phyloP scores from a whole-genome alignment of 768 basidiomycete genomes.

The Solioccasus polychromus region DNA sequence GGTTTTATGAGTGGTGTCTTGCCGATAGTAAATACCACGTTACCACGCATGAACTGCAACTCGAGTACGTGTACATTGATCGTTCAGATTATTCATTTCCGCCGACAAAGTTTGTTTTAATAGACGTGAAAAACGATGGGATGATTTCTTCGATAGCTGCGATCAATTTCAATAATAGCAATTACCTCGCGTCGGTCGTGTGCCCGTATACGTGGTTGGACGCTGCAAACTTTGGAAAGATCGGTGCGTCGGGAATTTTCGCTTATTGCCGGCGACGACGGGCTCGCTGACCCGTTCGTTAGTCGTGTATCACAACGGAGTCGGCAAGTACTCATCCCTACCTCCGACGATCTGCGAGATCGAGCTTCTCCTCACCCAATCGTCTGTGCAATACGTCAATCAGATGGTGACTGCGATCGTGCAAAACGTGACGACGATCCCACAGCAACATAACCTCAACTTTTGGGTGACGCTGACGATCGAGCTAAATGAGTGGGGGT shows the following conservation, averaged over 20 bases:
- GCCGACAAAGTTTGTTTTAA: no score
- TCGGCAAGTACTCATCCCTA: constrained; percentile 1
- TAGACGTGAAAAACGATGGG: not conserved
- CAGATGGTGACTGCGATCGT: no score
- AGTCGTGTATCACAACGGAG: constrained; percentile 2
- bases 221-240: not conserved
- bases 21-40: no score
- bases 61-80: no score
- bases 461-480: not conserved
- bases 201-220: constrained; percentile 2
- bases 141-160: constrained; percentile 1
- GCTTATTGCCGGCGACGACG: no score
- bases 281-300: no score
- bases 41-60: no score
- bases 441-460: constrained; percentile 1
- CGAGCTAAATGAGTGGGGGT: not conserved
- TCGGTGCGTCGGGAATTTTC: not conserved
- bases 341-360: constrained; percentile 8
- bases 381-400: constrained; percentile 3
- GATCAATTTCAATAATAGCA: not conserved
- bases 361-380: not conserved
- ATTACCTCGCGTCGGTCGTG: constrained; percentile 1
- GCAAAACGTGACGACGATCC: not conserved
- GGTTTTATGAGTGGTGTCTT: no score
- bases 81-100: no score